Conservation (phyloP, 768 basidiomycete genomes). For the Phanerochaete carnosa region DNA sequence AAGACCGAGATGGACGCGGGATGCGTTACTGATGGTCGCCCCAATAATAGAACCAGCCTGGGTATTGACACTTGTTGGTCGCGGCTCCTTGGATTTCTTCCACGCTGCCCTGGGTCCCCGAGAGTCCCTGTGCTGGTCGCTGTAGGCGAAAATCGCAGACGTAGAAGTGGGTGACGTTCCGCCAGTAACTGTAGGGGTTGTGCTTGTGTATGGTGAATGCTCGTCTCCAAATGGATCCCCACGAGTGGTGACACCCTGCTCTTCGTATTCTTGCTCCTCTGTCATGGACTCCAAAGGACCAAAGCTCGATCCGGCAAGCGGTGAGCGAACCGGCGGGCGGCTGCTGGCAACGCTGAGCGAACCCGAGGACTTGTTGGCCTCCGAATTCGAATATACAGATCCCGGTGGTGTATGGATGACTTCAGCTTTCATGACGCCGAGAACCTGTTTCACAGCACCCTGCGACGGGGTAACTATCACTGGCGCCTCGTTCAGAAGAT, state of each 20-base stretch:
- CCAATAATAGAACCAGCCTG: slow-evolving; percentile 29
- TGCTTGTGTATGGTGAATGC: slow-evolving; percentile 33
- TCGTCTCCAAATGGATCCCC: slow-evolving; percentile 66
- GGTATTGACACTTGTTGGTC: slow-evolving; percentile 6
- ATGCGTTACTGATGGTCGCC: slow-evolving; percentile 60
- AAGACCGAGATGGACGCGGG: slow-evolving; percentile 63
- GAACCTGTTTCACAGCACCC: slow-evolving; percentile 60
- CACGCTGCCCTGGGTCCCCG: slow-evolving; percentile 40
- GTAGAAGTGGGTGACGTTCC: slow-evolving; percentile 22
- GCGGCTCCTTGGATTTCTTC: slow-evolving; percentile 16
- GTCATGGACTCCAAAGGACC: slow-evolving; percentile 59
- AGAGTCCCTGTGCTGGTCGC: slow-evolving; percentile 36
- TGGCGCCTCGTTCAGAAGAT: slow-evolving; percentile 77
- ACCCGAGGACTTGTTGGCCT: slow-evolving; percentile 23
- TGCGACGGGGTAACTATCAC: slow-evolving; percentile 75
- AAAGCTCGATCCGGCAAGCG: slow-evolving; percentile 68
- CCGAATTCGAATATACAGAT: slow-evolving; percentile 25
- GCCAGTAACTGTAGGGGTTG: slow-evolving; percentile 18
- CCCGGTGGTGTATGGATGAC: slow-evolving; percentile 60
- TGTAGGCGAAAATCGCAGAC: slow-evolving; percentile 24
- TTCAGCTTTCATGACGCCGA: slow-evolving; percentile 77
- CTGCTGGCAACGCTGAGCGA: slow-evolving; percentile 16
- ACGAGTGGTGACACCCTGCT: slow-evolving; percentile 23
- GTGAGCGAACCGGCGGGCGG: slow-evolving; percentile 53
- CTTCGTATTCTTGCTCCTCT: slow-evolving; percentile 40